A percentile compares a stretch with the other conserved stretches of the same genome.
Conservation (phyloP, 2,329 filamentous ascomycete species). For the Nemania bipapillata region DNA sequence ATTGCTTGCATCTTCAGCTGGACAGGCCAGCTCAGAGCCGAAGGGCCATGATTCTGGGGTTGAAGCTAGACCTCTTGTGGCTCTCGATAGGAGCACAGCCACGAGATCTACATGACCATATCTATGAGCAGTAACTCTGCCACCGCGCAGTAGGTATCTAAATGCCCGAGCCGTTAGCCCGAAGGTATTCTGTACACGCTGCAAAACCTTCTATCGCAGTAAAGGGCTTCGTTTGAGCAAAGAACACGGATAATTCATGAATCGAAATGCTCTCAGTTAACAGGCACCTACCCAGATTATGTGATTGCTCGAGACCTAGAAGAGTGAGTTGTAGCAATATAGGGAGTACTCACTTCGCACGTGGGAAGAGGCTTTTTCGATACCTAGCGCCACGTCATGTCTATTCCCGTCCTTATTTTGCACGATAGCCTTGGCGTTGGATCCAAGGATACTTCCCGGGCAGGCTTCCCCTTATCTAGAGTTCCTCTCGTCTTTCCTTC, state of each 20-base stretch:
- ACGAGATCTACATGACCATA: slow-evolving; percentile 13
- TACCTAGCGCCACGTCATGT: too few species aligned
- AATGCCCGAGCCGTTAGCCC: slow-evolving; percentile 19
- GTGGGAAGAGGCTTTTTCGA: too few species aligned
- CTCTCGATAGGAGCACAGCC: slow-evolving; percentile 22
- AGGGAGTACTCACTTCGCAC: too few species aligned
- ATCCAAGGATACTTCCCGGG: background rate
- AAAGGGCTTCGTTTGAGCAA: background rate
- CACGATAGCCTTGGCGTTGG: background rate
- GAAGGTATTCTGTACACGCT: slow-evolving; percentile 1
- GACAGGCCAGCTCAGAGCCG: slow-evolving; percentile 8
- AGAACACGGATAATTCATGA: background rate
- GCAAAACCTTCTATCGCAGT: too few species aligned
- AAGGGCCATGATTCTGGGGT: background rate
- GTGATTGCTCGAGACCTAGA: too few species aligned
- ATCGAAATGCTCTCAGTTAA: too few species aligned
- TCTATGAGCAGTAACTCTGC: background rate
- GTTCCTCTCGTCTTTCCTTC: background rate
- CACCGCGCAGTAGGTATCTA: background rate
- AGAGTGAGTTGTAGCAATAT: too few species aligned
- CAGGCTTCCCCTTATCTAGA: background rate
- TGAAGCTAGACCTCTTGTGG: slow-evolving; percentile 20
- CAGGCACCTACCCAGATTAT: too few species aligned
- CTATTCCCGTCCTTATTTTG: background rate
- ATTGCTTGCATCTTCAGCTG: slow-evolving; percentile 18